Percentiles rank a stretch among this genome's conserved stretches.
Evolutionary conservation across 1,284 basidiomycete genomes (phyloP).

Genomic region (Ustilago hordei): DNA sequence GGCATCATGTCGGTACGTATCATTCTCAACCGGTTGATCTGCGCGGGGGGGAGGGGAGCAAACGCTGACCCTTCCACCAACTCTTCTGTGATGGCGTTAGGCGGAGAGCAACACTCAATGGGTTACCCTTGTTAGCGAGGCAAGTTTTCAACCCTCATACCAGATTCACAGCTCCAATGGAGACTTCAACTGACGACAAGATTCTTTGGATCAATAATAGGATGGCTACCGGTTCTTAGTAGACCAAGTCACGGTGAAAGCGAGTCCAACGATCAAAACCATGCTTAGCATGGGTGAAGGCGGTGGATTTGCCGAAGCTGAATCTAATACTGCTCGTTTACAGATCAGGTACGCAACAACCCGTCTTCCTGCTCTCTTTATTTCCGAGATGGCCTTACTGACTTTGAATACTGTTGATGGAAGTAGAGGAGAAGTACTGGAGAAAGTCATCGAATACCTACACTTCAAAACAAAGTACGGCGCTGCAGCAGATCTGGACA

Average conservation of each 20-base stretch:
- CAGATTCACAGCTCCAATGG: not conserved
- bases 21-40: no score
- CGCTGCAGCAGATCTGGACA: slow-evolving; percentile 76
- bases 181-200: not conserved
- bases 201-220: slow-evolving; percentile 16
- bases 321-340: slow-evolving; percentile 69
- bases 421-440: slow-evolving; percentile 78
- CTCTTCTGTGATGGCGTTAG: not conserved
- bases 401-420: slow-evolving; percentile 3
- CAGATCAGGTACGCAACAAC: slow-evolving; percentile 69
- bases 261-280: slow-evolving; percentile 55
- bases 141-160: slow-evolving; percentile 17
- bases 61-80: no score
- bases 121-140: slow-evolving; percentile 65
- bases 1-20: slow-evolving; percentile 11
- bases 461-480: slow-evolving; percentile 80
- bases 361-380: not conserved
- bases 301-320: slow-evolving; percentile 71
- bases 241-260: slow-evolving; percentile 45
- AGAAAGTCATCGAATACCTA: slow-evolving; percentile 85
- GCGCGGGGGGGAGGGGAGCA: no score
- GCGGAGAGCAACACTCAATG: slow-evolving; percentile 34
- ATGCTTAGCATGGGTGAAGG: slow-evolving; percentile 61
- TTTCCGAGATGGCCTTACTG: not conserved
- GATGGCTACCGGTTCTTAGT: slow-evolving; percentile 63